Base-by-base conservation (phyloP, 2,329 filamentous ascomycete genomes). In the Lachnellula arida region DNA sequence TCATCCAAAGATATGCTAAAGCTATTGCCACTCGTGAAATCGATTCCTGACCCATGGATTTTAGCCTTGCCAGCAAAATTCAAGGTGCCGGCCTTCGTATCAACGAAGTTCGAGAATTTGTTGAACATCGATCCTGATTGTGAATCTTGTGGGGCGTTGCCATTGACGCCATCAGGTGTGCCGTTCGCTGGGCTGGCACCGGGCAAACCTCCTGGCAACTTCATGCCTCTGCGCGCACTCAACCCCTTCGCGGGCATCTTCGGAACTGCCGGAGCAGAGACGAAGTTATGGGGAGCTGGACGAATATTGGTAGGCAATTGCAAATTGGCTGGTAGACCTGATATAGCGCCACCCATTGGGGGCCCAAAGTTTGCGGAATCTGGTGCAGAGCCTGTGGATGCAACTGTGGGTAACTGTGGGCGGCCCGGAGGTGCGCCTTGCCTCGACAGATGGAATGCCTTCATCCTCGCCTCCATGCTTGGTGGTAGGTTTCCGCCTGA, bases 1-100 rank as follows among this genome's bases (percentile, higher is more conserved):
- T 99, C 93, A 68, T 99, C 93, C 43, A 99, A 78, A 4, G 93
- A 97, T 68, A 99, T 97, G 67, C 81, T 91, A 73, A 99, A 97
- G 17, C 86, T 91, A 53, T 87, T 88, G 2, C 94, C 94, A 56
- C 88, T 91, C 23, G 88, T 87, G 69, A 99, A 99, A 68, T 97
- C 88, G 59, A 99, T 92, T 25, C 94, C 94, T 15, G 88, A 85
- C 25, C 89, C 86, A 60, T 92, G 93, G 52, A 99, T 89, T 4
- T 91, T 84, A 11, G 94, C 94, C 63, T 96, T 96, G 63, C 91
- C 92, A 65, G 91, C 89, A 74, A 99, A 99, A 8, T 87, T 95
- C 60, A 99, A 78, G 65, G 88, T 95, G 11, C 94, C 94, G 50
- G 90, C 90, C 67, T 97, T 89, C 0, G 91, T 87, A 69, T 99